phyloP scores from a whole-genome alignment of 2,329 filamentous ascomycete genomes.

The Trichophyton rubrum region DNA sequence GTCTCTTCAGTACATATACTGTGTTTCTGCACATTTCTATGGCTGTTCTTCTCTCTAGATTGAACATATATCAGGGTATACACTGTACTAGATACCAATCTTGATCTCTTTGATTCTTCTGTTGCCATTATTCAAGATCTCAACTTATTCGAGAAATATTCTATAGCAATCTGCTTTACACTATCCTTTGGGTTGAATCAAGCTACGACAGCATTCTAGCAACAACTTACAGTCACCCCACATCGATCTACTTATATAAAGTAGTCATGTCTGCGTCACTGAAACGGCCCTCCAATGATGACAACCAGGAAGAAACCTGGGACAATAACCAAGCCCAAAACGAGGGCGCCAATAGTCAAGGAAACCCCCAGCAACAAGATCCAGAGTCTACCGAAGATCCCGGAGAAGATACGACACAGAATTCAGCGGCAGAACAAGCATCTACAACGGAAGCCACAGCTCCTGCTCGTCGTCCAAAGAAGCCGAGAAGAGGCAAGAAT shows the following conservation, averaged over 20 bases:
- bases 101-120: not conserved
- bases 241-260: not conserved
- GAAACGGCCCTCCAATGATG: not conserved
- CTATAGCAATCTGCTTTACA: not conserved
- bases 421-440: not conserved
- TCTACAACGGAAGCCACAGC: not conserved
- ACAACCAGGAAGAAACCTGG: not conserved
- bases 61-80: not conserved
- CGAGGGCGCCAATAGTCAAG: not conserved
- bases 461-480: constrained; percentile 10
- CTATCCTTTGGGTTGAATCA: not conserved
- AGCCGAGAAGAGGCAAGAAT: constrained; percentile 14
- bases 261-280: not conserved
- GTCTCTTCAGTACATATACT: not conserved
- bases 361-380: not conserved
- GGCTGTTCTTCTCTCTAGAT: not conserved
- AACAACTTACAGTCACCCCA: not conserved
- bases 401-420: not conserved
- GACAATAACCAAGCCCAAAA: not conserved
- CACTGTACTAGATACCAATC: not conserved
- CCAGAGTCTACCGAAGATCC: not conserved
- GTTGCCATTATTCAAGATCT: not conserved
- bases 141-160: not conserved
- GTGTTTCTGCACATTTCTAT: not conserved
- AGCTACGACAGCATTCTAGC: not conserved